A percentile compares a stretch with the other conserved stretches of the same genome.
Conservation (phyloP, 352 stramenopile genomes). For the Globisporangium viniferum region DNA sequence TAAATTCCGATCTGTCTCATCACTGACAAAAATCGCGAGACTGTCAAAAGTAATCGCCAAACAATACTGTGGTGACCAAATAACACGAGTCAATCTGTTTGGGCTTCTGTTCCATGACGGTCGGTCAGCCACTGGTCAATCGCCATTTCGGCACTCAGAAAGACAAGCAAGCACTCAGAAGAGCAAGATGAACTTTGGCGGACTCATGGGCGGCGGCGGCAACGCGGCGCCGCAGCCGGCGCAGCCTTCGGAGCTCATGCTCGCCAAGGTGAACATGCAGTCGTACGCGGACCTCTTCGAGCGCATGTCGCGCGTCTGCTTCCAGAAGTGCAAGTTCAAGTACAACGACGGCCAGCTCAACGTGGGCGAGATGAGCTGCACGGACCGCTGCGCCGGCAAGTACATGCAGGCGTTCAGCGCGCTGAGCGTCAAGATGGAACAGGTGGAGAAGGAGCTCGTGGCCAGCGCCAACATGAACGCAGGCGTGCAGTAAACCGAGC, state of each 20-base stretch:
- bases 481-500: constrained; percentile 26
- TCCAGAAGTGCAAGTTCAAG: constrained; percentile 95
- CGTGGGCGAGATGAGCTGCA: constrained; percentile 97
- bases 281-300: constrained; percentile 91
- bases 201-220: constrained; percentile 60
- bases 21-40: too few species aligned
- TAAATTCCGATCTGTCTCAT: not conserved
- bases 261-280: constrained; percentile 91
- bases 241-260: constrained; percentile 82
- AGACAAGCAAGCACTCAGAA: not conserved
- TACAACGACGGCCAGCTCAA: constrained; percentile 96
- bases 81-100: too few species aligned
- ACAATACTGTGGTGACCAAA: too few species aligned
- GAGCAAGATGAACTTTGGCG: constrained; percentile 70
- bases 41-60: too few species aligned
- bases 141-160: not conserved
- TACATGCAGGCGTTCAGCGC: constrained; percentile 97
- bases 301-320: constrained; percentile 89
- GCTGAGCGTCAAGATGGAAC: constrained; percentile 93
- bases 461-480: constrained; percentile 52
- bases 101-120: too few species aligned
- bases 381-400: constrained; percentile 96
- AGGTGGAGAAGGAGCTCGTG: constrained; percentile 93
- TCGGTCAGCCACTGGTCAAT: not conserved
- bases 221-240: constrained; percentile 41